Evolutionary conservation across 768 basidiomycete genomes (phyloP).

Genomic region (Xerocomellus chrysenteron): DNA sequence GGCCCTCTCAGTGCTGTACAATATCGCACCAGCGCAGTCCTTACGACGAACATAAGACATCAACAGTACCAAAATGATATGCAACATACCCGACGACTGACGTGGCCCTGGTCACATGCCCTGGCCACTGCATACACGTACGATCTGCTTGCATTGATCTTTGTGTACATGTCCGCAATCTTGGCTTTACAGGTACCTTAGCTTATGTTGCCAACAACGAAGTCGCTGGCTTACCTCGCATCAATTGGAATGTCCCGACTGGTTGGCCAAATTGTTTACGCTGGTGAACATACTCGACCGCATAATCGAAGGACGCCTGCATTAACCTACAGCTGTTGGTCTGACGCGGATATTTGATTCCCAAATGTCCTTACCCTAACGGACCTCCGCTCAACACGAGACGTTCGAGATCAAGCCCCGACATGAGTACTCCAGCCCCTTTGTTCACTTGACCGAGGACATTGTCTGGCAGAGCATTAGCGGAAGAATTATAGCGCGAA

Average conservation of each 20-base stretch:
- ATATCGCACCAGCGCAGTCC: conserved; percentile 94
- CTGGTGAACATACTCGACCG: conserved; percentile 88
- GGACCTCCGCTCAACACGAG: conserved; percentile 92
- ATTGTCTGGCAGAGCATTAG: conserved; percentile 54
- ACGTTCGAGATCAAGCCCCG: conserved; percentile 88
- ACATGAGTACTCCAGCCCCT: conserved; percentile 90
- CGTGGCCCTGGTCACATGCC: conserved; percentile 77
- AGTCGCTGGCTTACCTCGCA: conserved; percentile 70
- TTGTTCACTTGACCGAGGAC: conserved; percentile 77
- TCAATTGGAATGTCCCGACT: conserved; percentile 89
- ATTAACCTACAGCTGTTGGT: conserved; percentile 56
- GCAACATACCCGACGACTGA: conserved; percentile 70
- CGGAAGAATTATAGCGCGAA: neutral
- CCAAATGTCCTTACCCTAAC: conserved; percentile 58
- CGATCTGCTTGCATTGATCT: conserved; percentile 80
- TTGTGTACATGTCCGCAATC: conserved; percentile 94
- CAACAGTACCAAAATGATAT: neutral
- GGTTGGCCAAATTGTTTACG: conserved; percentile 88
- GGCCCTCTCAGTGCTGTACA: conserved; percentile 90
- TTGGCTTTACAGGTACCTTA: conserved; percentile 49
- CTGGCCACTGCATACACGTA: conserved; percentile 93
- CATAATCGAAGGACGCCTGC: conserved; percentile 91
- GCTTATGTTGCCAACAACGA: neutral
- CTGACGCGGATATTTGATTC: neutral
- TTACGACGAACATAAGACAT: conserved; percentile 32